A percentile compares a stretch with the other conserved stretches of the same genome.
Evolutionary conservation across 371 early-diverging fungal species (phyloP).

Genomic region (Circinella umbellata): DNA sequence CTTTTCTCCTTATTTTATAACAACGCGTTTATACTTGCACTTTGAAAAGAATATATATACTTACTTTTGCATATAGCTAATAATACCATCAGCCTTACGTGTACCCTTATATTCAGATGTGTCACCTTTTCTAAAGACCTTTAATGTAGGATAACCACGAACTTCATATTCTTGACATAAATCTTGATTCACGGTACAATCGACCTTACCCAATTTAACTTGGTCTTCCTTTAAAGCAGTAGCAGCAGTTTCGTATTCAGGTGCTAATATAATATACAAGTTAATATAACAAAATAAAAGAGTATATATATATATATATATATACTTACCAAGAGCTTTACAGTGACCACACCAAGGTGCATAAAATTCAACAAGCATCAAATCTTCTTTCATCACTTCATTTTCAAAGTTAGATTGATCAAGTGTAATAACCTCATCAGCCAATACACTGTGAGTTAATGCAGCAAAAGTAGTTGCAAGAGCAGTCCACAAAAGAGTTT

Average conservation of each 20-base stretch:
- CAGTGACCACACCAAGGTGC: constrained; percentile 98
- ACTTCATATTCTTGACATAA: constrained; percentile 83
- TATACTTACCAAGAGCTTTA: constrained; percentile 71
- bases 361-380: constrained; percentile 93
- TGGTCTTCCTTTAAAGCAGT: constrained; percentile 70
- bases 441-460: constrained; percentile 41
- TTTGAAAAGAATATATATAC: constrained; percentile 15
- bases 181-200: constrained; percentile 88
- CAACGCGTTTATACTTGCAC: too few species aligned
- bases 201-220: constrained; percentile 90
- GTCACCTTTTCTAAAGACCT: constrained; percentile 81
- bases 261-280: constrained; percentile 54
- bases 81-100: constrained; percentile 84
- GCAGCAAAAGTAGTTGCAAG: constrained; percentile 48
- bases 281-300: not conserved
- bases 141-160: constrained; percentile 93
- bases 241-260: constrained; percentile 93
- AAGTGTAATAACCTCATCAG: constrained; percentile 66
- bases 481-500: constrained; percentile 44
- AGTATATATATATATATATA: too few species aligned
- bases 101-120: constrained; percentile 80
- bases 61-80: constrained; percentile 90
- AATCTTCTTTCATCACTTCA: constrained; percentile 63
- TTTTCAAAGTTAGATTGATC: constrained; percentile 67
- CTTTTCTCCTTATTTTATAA: too few species aligned